Percentiles rank a stretch among this genome's conserved stretches.
Conservation (phyloP, 1,284 basidiomycete genomes). For the Microstroma glucosiphilum region DNA sequence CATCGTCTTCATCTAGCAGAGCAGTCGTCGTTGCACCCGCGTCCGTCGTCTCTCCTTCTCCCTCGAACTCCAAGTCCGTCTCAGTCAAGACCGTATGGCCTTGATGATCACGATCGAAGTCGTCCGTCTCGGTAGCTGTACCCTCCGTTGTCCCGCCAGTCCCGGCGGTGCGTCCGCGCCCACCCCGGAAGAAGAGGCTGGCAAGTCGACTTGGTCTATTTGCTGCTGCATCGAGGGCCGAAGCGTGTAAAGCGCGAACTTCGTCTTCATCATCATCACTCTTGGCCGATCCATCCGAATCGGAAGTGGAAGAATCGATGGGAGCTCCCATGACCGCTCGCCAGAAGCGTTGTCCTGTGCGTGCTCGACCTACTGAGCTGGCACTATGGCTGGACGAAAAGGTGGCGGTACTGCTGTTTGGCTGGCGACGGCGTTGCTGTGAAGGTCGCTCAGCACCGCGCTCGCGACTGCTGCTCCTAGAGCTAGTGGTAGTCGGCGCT, state of each 20-base stretch:
- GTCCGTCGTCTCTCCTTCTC: slow-evolving; percentile 10
- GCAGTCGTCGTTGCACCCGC: neutral
- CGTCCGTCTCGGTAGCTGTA: too few species aligned
- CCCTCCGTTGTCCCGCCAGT: too few species aligned
- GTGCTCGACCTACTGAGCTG: slow-evolving; percentile 16
- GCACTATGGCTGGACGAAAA: neutral
- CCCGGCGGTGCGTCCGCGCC: slow-evolving; percentile 6
- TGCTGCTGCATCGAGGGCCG: too few species aligned
- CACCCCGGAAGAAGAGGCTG: neutral
- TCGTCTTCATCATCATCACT: slow-evolving; percentile 9
- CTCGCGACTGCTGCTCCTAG: neutral
- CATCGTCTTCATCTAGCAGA: too few species aligned
- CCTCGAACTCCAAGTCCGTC: slow-evolving; percentile 1
- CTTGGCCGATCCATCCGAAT: slow-evolving; percentile 11
- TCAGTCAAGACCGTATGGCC: neutral
- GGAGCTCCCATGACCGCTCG: slow-evolving; percentile 38
- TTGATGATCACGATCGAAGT: neutral
- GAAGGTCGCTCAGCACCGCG: neutral
- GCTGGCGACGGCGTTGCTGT: too few species aligned
- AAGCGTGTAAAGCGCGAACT: neutral
- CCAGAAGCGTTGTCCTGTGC: slow-evolving; percentile 30
- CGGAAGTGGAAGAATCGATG: slow-evolving; percentile 10
- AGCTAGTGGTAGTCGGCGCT: neutral
- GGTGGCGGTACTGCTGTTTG: neutral
- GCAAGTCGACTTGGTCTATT: too few species aligned